These are phyloP conservation scores for Thermothelomyces thermophilus DNA, from an alignment of 2,329 filamentous ascomycete genomes.

Conservation along the genomic window DNA sequence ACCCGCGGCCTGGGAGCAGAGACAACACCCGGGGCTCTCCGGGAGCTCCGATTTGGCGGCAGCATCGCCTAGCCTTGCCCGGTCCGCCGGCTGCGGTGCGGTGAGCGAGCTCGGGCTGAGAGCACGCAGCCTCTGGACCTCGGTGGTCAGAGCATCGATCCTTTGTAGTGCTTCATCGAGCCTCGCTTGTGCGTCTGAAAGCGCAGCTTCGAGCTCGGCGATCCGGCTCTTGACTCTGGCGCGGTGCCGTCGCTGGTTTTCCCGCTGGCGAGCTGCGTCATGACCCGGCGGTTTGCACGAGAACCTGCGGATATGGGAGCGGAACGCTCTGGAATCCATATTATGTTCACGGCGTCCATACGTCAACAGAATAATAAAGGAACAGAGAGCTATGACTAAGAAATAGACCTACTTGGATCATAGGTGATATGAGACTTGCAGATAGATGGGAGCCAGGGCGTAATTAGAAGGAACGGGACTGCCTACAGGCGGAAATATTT, in stretches of 20 bases:
- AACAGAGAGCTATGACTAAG: too few species aligned
- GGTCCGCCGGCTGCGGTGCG: not conserved
- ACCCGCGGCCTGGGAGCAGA: too few species aligned
- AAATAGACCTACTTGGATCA: too few species aligned
- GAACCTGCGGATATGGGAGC: conserved; percentile 24
- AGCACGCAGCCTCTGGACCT: conserved; percentile 15
- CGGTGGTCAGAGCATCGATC: conserved; percentile 16
- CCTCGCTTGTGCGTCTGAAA: conserved; percentile 20
- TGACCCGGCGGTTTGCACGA: conserved; percentile 28
- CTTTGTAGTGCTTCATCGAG: conserved; percentile 22
- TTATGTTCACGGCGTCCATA: too few species aligned
- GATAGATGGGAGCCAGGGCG: too few species aligned
- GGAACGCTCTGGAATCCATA: not conserved
- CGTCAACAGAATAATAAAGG: too few species aligned
- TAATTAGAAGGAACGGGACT: not conserved
- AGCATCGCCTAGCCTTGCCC: too few species aligned
- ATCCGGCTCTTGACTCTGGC: conserved; percentile 37
- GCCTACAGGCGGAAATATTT: conserved; percentile 3
- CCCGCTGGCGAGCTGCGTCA: conserved; percentile 36
- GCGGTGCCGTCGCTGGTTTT: conserved; percentile 46
- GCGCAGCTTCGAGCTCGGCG: conserved; percentile 31
- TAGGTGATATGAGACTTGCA: too few species aligned
- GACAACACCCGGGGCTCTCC: too few species aligned
- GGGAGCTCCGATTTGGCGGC: too few species aligned
- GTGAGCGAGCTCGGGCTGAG: not conserved